A percentile compares a stretch with the other conserved stretches of the same genome.
phyloP scores from a whole-genome alignment of 108 stramenopile genomes.

The Pinguiococcus pyrenoidosus region DNA sequence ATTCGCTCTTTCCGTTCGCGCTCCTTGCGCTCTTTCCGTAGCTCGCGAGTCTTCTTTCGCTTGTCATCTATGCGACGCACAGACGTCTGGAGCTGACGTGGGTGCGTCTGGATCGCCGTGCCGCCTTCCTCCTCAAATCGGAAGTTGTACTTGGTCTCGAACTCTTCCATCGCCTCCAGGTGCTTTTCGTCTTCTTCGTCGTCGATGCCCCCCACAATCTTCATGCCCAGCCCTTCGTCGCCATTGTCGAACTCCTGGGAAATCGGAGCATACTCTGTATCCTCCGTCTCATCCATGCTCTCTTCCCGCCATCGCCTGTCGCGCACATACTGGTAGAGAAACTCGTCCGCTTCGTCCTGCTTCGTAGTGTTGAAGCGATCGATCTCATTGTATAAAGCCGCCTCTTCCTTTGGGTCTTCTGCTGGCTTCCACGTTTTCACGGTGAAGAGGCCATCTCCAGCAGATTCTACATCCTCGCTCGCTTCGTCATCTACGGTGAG shows the following conservation, averaged over 20 bases:
- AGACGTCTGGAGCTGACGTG: conserved; percentile 26
- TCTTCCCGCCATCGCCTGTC: conserved; percentile 48
- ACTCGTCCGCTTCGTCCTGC: conserved; percentile 57
- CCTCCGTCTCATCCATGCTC: conserved; percentile 3
- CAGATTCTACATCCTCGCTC: conserved; percentile 44
- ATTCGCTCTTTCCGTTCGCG: conserved; percentile 75
- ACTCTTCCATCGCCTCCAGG: conserved; percentile 78
- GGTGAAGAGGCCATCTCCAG: background rate
- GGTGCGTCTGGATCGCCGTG: conserved; percentile 29
- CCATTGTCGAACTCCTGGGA: conserved; percentile 15
- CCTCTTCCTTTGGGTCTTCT: too few species aligned
- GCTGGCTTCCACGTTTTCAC: background rate
- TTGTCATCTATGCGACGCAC: conserved; percentile 78
- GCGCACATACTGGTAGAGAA: conserved; percentile 43
- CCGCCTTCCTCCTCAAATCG: conserved; percentile 86
- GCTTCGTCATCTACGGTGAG: conserved; percentile 43
- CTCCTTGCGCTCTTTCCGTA: conserved; percentile 73
- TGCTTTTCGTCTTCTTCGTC: conserved; percentile 70
- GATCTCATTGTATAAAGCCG: too few species aligned
- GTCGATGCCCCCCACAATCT: background rate
- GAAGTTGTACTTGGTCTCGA: conserved; percentile 97
- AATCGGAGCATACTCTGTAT: too few species aligned
- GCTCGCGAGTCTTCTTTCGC: conserved; percentile 68
- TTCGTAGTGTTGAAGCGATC: conserved; percentile 63
- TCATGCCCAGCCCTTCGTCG: background rate